These are phyloP conservation scores for Veloboletus limbatus DNA, from an alignment of 1,284 basidiomycete species.

Conservation along the genomic window DNA sequence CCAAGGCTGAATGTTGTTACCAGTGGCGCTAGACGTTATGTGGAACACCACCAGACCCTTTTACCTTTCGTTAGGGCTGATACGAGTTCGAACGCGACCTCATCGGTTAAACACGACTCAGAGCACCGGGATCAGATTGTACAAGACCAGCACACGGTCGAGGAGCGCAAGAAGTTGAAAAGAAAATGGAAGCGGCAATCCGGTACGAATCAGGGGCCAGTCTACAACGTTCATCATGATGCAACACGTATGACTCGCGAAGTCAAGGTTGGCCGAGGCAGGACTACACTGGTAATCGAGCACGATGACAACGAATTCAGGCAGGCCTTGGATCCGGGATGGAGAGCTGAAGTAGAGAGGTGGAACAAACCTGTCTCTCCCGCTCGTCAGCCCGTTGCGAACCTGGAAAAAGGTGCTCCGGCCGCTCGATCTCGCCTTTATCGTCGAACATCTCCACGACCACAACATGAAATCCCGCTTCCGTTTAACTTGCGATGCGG, in stretches of 20 bases:
- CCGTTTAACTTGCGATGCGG: slow-evolving; percentile 16
- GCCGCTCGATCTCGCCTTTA: slow-evolving; percentile 13
- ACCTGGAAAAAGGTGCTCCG: neutral
- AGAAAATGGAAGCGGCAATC: slow-evolving; percentile 13
- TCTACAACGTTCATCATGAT: slow-evolving; percentile 28
- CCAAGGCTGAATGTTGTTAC: slow-evolving; percentile 38
- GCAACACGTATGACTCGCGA: slow-evolving; percentile 24
- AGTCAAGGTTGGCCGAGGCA: slow-evolving; percentile 6
- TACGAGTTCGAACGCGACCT: slow-evolving; percentile 3
- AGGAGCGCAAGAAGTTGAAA: slow-evolving; percentile 12
- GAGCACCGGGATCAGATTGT: slow-evolving; percentile 4
- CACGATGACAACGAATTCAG: slow-evolving; percentile 44
- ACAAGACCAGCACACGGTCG: slow-evolving; percentile 3
- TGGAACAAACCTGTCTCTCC: slow-evolving; percentile 27
- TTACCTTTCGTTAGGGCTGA: slow-evolving; percentile 31
- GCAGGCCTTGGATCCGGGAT: slow-evolving; percentile 42
- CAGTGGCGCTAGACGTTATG: slow-evolving; percentile 33
- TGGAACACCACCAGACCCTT: slow-evolving; percentile 38
- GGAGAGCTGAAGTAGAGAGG: slow-evolving; percentile 34
- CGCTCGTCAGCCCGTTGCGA: slow-evolving; percentile 13
- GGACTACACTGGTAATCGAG: slow-evolving; percentile 29
- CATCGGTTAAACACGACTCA: slow-evolving; percentile 7
- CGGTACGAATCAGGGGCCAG: slow-evolving; percentile 7
- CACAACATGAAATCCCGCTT: slow-evolving; percentile 13
- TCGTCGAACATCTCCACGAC: slow-evolving; percentile 15